phyloP scores from a whole-genome alignment of 257 asterid species.

The Solanum lignicaule region DNA sequence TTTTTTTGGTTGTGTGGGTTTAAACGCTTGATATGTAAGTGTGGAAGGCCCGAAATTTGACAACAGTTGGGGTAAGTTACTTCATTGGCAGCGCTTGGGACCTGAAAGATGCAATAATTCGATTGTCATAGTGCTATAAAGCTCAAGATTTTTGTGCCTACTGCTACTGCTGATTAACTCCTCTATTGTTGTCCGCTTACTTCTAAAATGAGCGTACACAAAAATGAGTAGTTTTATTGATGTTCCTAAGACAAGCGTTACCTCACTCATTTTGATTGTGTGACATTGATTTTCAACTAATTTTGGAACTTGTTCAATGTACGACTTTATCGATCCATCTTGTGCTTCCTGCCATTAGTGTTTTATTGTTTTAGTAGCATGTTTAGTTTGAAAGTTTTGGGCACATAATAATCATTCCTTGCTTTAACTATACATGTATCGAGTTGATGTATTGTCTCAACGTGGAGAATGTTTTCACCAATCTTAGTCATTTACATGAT shows the following conservation, averaged over 20 bases:
- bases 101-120: neutral
- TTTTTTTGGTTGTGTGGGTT: neutral
- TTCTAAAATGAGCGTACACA: neutral
- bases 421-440: neutral
- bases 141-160: neutral
- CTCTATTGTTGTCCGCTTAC: neutral
- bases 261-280: neutral
- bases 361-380: neutral
- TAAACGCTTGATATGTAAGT: neutral
- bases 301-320: neutral
- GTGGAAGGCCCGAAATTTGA: neutral
- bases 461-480: neutral
- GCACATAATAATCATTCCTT: neutral
- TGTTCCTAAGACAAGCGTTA: neutral
- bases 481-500: neutral
- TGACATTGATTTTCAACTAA: neutral
- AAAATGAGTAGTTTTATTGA: neutral
- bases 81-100: neutral
- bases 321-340: neutral
- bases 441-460: neutral
- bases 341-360: neutral
- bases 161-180: neutral
- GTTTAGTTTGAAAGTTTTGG: neutral
- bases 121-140: neutral
- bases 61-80: neutral